These are phyloP conservation scores for Borovskyia barvae DNA, from an alignment of 208 protist species.

Conservation along the genomic window DNA sequence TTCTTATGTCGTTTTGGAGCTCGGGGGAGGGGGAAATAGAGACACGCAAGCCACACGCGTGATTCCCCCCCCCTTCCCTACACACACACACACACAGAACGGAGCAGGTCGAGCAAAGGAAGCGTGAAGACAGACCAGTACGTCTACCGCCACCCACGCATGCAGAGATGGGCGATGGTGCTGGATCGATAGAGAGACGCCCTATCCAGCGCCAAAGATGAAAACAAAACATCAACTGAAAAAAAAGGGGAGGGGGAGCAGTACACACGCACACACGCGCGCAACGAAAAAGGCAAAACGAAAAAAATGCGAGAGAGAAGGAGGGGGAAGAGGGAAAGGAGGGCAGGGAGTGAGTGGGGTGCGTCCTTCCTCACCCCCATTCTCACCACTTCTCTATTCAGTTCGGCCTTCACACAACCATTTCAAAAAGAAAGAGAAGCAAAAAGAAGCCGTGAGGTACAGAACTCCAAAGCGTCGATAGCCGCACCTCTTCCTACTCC, in stretches of 20 bases:
- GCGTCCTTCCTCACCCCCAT: too few relatives aligned
- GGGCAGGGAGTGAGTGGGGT: background rate
- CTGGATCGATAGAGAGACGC: background rate
- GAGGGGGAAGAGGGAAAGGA: background rate
- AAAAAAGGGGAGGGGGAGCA: conserved; percentile 12
- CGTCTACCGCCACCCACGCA: too few relatives aligned
- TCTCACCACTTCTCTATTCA: too few relatives aligned
- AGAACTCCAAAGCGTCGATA: background rate
- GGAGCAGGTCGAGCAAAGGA: too few relatives aligned
- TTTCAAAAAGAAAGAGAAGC: conserved; percentile 3
- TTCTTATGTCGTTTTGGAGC: too few relatives aligned
- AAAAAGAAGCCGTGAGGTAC: background rate
- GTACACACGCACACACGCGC: conserved; percentile 6
- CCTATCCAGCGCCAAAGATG: background rate
- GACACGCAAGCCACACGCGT: too few relatives aligned
- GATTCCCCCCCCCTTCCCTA: too few relatives aligned
- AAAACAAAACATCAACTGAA: conserved; percentile 1
- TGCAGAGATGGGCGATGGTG: too few relatives aligned
- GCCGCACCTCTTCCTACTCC: background rate
- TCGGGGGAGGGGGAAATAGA: too few relatives aligned
- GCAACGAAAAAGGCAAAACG: background rate
- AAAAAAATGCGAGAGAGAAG: background rate
- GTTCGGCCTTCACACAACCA: too few relatives aligned
- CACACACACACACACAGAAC: too few relatives aligned
- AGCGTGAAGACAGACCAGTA: too few relatives aligned